Conservation (phyloP, 1,139 yeast species). For the Sugiyamaella japonica region DNA sequence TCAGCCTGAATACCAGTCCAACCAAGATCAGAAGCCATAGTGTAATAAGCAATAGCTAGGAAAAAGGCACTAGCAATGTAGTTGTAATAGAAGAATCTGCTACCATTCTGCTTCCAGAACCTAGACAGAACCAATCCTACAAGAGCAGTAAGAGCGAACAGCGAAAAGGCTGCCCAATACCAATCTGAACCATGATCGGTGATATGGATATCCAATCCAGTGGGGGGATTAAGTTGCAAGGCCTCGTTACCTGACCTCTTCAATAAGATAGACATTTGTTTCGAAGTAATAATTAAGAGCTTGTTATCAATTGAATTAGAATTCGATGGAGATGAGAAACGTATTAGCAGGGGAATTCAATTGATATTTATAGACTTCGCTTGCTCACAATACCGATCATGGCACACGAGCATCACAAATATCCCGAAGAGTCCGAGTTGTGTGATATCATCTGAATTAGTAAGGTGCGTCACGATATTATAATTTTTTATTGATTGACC, state of each 20-base stretch:
- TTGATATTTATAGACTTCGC: constrained; percentile 2
- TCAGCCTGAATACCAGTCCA: constrained; percentile 56
- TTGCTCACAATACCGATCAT: neutral
- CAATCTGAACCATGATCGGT: constrained; percentile 65
- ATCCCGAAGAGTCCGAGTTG: constrained; percentile 12
- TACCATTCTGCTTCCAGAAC: constrained; percentile 43
- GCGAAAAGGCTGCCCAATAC: constrained; percentile 66
- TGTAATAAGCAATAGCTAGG: constrained; percentile 56
- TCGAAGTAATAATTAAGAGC: neutral
- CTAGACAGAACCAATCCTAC: constrained; percentile 44
- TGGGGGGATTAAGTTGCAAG: constrained; percentile 48
- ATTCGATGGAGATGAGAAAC: neutral
- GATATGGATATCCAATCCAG: constrained; percentile 50
- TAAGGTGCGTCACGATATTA: too few relatives aligned
- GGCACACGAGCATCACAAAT: neutral
- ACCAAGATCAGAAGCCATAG: constrained; percentile 69
- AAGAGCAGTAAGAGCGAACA: constrained; percentile 49
- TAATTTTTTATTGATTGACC: neutral
- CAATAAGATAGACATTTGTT: constrained; percentile 5
- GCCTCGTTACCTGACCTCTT: constrained; percentile 44
- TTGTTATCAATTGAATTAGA: constrained; percentile 1
- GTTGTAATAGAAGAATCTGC: constrained; percentile 48
- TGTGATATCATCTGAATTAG: neutral
- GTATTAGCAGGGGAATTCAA: neutral
- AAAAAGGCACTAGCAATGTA: constrained; percentile 51